Evolutionary conservation across 2,329 filamentous ascomycete genomes (phyloP), one percentile per base, ranked within the genome.

Genomic region (Xylaria multiplex): DNA sequence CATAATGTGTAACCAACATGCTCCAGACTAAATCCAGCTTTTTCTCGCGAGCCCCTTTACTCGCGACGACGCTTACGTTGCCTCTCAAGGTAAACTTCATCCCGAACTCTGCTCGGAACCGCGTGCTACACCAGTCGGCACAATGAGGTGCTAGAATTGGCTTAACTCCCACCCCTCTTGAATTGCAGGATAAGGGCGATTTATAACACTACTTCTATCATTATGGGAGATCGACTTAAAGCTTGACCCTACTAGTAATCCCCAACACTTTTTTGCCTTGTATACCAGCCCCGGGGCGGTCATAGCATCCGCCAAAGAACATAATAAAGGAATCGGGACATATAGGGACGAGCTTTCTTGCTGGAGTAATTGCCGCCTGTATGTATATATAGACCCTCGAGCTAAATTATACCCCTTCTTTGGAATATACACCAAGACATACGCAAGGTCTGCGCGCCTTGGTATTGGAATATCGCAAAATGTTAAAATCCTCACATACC

Each of bases 321-420:
- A 61, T 55, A 46, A 43, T 48, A 54, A 46, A 62, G 59, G 48
- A 37, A 60, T n/a, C 13, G 46, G 56, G 46, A 57, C 22, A 62
- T 55, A 35, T 60, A 57, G 2, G 3, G 42, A 45, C 30, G 46
- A 46, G 45, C 22, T 35, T 65, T 43, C n/a, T 65, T 43, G 59
- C 49, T 60, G 7, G 54, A 57, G 22, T 48, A 42, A 40, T 59
- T 42, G 22, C 27, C 30, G 37, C 45, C 32, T 68, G 49, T 59
- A 62, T 62, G 56, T 62, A 53, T 66, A 46, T 14, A 35, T 37
- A 46, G 5, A 37, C 35, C n/a, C 43, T 35, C 7, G 48, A 46
- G n/a, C 50, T 62, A 63, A 59, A 62, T 60, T 66, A 66, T 68
- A 68, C 66, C 66, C 62, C 65, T 4, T 60, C 53, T 60, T 45